Evolutionary conservation across 2,329 filamentous ascomycete species (phyloP).

Genomic region (Claviceps citrina): DNA sequence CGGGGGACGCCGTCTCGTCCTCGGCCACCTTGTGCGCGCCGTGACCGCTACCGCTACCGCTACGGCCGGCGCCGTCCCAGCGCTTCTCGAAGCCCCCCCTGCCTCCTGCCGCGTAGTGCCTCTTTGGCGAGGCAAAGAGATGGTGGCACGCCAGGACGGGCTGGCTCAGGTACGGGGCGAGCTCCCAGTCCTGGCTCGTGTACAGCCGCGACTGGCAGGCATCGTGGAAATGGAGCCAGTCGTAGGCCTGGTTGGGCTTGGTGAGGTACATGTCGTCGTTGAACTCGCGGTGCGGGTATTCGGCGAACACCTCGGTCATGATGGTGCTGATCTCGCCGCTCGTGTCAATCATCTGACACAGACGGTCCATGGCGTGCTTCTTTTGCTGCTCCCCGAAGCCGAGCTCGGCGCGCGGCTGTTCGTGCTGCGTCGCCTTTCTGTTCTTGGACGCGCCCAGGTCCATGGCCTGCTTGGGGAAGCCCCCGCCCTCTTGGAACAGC

Average conservation of each 20-base stretch:
- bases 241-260: conserved; percentile 76
- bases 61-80: conserved; percentile 21
- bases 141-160: conserved; percentile 80
- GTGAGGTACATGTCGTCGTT: conserved; percentile 85
- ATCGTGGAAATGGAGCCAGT: conserved; percentile 94
- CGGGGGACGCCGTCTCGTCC: no score
- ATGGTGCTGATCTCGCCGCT: conserved; percentile 67
- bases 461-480: conserved; percentile 48
- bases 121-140: conserved; percentile 64
- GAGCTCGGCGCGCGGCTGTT: conserved; percentile 44
- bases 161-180: conserved; percentile 73
- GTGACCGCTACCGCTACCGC: no score
- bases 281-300: conserved; percentile 75
- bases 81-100: conserved; percentile 27
- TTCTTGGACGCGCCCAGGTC: conserved; percentile 27
- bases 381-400: conserved; percentile 61
- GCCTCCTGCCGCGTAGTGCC: conserved; percentile 25
- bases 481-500: conserved; percentile 66
- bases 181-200: conserved; percentile 81
- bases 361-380: conserved; percentile 53
- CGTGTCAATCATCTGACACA: conserved; percentile 63
- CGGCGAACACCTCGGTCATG: conserved; percentile 67
- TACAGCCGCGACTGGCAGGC: conserved; percentile 63
- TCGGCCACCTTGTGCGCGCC: conserved; percentile 20
- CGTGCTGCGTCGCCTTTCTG: conserved; percentile 29